phyloP scores from a whole-genome alignment of 352 stramenopile species.

The Pythium guiyangense region DNA sequence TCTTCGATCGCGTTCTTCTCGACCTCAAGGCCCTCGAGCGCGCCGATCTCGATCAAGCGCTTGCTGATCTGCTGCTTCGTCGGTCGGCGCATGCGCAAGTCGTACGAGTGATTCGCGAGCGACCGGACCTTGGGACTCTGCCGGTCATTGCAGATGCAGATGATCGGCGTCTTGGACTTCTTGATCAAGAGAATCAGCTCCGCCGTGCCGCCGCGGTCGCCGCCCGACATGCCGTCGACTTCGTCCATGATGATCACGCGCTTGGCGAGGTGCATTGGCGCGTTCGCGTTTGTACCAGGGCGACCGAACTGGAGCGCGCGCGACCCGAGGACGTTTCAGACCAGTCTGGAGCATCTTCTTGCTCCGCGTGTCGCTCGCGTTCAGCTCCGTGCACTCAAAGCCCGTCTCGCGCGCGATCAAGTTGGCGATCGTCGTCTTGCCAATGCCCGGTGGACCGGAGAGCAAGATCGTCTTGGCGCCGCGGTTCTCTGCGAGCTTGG shows the following conservation, averaged over 20 bases:
- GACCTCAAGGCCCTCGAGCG: slow-evolving; percentile 87
- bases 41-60: slow-evolving; percentile 89
- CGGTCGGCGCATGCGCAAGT: slow-evolving; percentile 93
- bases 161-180: slow-evolving; percentile 97
- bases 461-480: slow-evolving; percentile 93
- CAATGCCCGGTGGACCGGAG: slow-evolving; percentile 94
- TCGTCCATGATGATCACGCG: slow-evolving; percentile 99
- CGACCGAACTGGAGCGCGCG: slow-evolving; percentile 87
- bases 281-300: slow-evolving; percentile 25
- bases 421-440: slow-evolving; percentile 95
- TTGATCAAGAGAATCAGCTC: slow-evolving; percentile 99
- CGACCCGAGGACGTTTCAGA: slow-evolving; percentile 91
- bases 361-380: slow-evolving; percentile 96
- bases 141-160: slow-evolving; percentile 99
- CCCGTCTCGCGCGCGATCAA: slow-evolving; percentile 89
- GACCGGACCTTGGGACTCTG: slow-evolving; percentile 94
- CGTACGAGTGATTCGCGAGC: slow-evolving; percentile 97
- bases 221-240: slow-evolving; percentile 98
- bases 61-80: slow-evolving; percentile 93
- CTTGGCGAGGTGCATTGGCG: slow-evolving; percentile 66
- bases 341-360: slow-evolving; percentile 94
- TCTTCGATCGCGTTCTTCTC: slow-evolving; percentile 97
- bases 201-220: slow-evolving; percentile 94
- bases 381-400: slow-evolving; percentile 95
- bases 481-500: slow-evolving; percentile 83